Evolutionary conservation across 805 yeast species (phyloP), one percentile per base, ranked within the genome.

Genomic region (Geotrichum ghanense): DNA sequence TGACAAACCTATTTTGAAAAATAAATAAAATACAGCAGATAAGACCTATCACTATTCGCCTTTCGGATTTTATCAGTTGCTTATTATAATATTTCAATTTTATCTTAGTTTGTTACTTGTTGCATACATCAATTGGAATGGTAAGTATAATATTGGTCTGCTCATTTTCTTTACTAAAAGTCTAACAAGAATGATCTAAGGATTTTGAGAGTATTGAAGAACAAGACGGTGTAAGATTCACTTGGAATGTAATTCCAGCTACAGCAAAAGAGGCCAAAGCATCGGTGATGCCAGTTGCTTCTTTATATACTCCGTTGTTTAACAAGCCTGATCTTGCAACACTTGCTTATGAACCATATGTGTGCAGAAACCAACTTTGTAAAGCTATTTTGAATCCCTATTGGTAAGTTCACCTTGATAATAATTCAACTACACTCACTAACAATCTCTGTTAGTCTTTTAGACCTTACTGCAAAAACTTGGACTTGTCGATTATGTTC

Each of bases 401-500:
- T 40, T 20, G 23, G 42, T 39, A 39, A 4, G 4, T 26, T n/a
- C n/a, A 3, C n/a, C 16, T 42, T 3, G 14, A n/a, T 42, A 3
- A 21, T 14, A n/a, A n/a, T 14, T 25, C 14, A 25, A 9, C n/a
- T 23, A 22, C 14, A n/a, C 20, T 45, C 21, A 34, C 16, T 12
- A 20, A 21, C 6, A 14, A 37, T 20, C 14, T 25, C 14, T 9
- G 47, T n/a, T 45, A 59, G 66, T 58, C 76, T 76, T 42, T 71
- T 88, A 44, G 95, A 88, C 59, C 72, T 82, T 47, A 73, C 79
- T 42, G 78, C 88, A 17, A 80, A 79, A 53, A 61, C 76, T 4
- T 89, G 97, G 97, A 71, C 76, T 43, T 89, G 97, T 70, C 83
- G 92, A 3, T 71, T 85, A 54, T 89, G 97, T 75, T 67, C 71